Percentiles rank a stretch among this genome's conserved stretches.
Evolutionary conservation across 208 protist genomes (phyloP).

Genomic region (Trypanosoma scelopori): DNA sequence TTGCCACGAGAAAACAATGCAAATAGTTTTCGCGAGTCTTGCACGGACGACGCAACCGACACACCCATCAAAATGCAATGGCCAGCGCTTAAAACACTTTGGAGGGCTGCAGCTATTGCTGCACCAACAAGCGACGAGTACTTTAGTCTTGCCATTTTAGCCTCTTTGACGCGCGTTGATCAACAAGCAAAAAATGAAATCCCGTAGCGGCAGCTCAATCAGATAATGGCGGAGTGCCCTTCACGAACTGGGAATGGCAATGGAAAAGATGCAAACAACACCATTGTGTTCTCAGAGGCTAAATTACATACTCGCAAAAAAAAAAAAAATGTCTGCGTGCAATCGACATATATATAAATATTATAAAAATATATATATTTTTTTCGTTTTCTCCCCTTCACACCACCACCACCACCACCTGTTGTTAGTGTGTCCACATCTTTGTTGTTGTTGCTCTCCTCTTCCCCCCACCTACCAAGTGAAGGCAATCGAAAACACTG

Average conservation of each 20-base stretch:
- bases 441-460: neutral
- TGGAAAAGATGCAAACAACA: no score
- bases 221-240: no score
- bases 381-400: neutral
- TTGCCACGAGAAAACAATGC: neutral
- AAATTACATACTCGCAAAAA: neutral
- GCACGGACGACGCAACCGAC: neutral
- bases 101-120: constrained; percentile 22
- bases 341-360: constrained; percentile 13
- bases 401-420: no score
- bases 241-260: no score
- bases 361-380: constrained; percentile 2
- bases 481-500: no score
- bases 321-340: constrained; percentile 13
- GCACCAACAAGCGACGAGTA: constrained; percentile 20
- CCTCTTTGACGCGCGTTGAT: constrained; percentile 4
- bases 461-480: no score
- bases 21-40: neutral
- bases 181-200: neutral
- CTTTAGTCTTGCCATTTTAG: constrained; percentile 14
- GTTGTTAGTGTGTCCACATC: neutral
- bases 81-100: constrained; percentile 25
- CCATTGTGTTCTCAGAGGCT: no score
- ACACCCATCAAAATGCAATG: constrained; percentile 4
- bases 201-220: no score